phyloP scores from a whole-genome alignment of 352 stramenopile species.

The Lagenidium giganteum region DNA sequence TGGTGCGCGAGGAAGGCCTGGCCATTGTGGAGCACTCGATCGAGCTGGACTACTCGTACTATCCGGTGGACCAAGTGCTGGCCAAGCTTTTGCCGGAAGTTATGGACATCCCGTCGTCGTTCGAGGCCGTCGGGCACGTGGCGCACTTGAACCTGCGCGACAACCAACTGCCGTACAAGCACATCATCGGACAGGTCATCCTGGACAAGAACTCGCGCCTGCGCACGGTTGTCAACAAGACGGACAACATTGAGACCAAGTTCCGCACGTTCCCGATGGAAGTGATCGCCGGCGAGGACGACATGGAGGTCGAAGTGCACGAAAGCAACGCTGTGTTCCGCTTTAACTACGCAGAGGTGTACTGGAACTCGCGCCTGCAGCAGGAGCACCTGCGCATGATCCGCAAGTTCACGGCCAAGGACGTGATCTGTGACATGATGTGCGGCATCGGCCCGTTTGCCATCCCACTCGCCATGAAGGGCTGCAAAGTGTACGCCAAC shows the following conservation, averaged over 20 bases:
- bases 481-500: slow-evolving; percentile 88
- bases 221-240: slow-evolving; percentile 97
- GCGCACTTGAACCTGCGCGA: slow-evolving; percentile 96
- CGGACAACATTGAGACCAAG: slow-evolving; percentile 91
- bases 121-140: slow-evolving; percentile 96
- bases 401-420: slow-evolving; percentile 41
- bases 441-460: slow-evolving; percentile 95
- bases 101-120: slow-evolving; percentile 90
- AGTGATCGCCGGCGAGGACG: slow-evolving; percentile 86
- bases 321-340: slow-evolving; percentile 92
- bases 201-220: slow-evolving; percentile 97
- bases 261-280: slow-evolving; percentile 98
- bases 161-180: slow-evolving; percentile 93
- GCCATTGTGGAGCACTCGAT: slow-evolving; percentile 62
- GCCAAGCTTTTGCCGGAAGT: slow-evolving; percentile 72
- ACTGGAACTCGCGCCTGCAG: slow-evolving; percentile 96
- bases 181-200: slow-evolving; percentile 96
- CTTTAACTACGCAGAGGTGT: slow-evolving; percentile 96
- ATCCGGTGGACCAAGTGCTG: slow-evolving; percentile 76
- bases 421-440: slow-evolving; percentile 94
- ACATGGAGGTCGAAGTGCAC: slow-evolving; percentile 86
- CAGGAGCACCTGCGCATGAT: slow-evolving; percentile 94
- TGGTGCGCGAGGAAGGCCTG: slow-evolving; percentile 50
- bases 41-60: slow-evolving; percentile 78
- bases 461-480: slow-evolving; percentile 87